Evolutionary conservation across 768 basidiomycete genomes (phyloP).

Genomic region (Phlebiopsis flavidoalba): DNA sequence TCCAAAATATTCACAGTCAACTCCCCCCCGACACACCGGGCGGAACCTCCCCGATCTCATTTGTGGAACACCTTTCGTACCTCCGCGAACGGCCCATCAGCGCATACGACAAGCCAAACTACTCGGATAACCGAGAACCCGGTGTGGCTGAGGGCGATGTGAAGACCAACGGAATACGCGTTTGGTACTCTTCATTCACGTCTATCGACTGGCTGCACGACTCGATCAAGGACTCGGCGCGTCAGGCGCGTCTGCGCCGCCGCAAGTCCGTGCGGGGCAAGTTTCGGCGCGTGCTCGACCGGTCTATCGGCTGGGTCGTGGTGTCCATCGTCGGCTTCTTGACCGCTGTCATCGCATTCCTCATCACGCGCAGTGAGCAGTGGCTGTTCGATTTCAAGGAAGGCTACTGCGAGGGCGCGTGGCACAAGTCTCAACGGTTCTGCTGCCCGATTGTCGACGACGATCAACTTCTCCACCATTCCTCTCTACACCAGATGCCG

Average conservation of each 20-base stretch:
- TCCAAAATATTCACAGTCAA: conserved; percentile 27
- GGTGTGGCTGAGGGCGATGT: conserved; percentile 47
- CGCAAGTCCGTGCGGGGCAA: conserved; percentile 68
- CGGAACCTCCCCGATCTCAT: conserved; percentile 28
- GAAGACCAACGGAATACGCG: conserved; percentile 81
- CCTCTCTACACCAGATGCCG: conserved; percentile 18
- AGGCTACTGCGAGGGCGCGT: conserved; percentile 69
- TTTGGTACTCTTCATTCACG: conserved; percentile 89
- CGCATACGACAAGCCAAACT: conserved; percentile 57
- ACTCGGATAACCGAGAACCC: conserved; percentile 24
- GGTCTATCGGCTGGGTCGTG: conserved; percentile 82
- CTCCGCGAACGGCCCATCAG: conserved; percentile 59
- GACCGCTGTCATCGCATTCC: conserved; percentile 81
- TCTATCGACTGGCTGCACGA: conserved; percentile 98
- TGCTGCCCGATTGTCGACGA: conserved; percentile 56
- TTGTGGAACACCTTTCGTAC: conserved; percentile 22
- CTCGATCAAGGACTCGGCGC: conserved; percentile 87
- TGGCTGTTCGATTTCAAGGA: conserved; percentile 91
- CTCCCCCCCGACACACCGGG: conserved; percentile 32
- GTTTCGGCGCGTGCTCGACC: conserved; percentile 60
- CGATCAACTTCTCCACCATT: background rate
- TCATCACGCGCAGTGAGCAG: conserved; percentile 82
- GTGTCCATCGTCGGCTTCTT: conserved; percentile 86
- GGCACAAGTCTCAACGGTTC: conserved; percentile 74
- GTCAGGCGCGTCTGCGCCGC: conserved; percentile 66